Conservation (phyloP, 371 early-diverging fungal species). For the Umbelopsis sp. region DNA sequence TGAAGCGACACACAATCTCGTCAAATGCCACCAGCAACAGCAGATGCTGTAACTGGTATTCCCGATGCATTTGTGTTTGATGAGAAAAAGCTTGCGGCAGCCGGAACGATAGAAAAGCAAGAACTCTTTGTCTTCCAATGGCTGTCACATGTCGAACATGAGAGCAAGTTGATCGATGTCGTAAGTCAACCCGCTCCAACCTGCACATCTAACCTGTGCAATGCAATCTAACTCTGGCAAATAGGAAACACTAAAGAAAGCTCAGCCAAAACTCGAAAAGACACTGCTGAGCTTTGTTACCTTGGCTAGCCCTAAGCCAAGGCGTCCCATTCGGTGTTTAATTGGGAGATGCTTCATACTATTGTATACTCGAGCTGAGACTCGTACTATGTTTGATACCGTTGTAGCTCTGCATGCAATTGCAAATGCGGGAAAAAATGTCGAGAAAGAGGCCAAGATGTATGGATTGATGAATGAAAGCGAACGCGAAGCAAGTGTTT, state of each 20-base stretch:
- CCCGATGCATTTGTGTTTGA: constrained; percentile 63
- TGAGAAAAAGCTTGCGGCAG: constrained; percentile 58
- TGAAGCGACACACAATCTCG: background rate
- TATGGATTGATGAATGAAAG: constrained; percentile 19
- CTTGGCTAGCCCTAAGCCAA: constrained; percentile 69
- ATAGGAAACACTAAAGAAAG: constrained; percentile 64
- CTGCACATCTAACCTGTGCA: background rate
- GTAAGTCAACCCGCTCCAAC: constrained; percentile 34
- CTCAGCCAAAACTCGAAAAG: constrained; percentile 73
- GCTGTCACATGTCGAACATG: constrained; percentile 76
- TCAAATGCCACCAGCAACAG: constrained; percentile 7
- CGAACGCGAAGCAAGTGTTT: background rate
- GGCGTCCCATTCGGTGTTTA: constrained; percentile 76
- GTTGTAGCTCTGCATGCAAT: constrained; percentile 71
- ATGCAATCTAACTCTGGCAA: background rate
- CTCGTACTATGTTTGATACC: constrained; percentile 78
- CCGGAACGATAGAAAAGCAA: constrained; percentile 72
- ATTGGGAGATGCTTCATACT: constrained; percentile 76
- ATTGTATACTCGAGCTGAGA: constrained; percentile 74
- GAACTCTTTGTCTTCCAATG: constrained; percentile 82
- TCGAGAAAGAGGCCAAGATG: constrained; percentile 64
- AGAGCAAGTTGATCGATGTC: constrained; percentile 54
- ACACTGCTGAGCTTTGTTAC: constrained; percentile 67
- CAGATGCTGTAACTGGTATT: constrained; percentile 19
- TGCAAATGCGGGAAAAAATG: constrained; percentile 68